Conservation (phyloP, 2,329 filamentous ascomycete genomes). For the Dactylonectria macrodidyma region DNA sequence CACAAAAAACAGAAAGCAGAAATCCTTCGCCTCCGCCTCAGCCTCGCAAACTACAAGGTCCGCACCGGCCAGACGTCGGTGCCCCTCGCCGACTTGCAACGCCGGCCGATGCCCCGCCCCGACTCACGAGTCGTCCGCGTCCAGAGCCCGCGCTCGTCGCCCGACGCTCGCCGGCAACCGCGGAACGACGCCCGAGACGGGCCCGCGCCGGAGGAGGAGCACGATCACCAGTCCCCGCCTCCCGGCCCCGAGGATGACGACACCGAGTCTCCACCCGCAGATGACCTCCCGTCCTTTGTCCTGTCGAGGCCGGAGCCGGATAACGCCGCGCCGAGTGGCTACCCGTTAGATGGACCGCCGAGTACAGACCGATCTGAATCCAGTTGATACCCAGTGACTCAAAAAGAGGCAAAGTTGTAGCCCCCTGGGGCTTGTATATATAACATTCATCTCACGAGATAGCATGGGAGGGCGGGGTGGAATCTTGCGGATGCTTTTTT, state of each 20-base stretch:
- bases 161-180: constrained; percentile 20
- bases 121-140: constrained; percentile 42
- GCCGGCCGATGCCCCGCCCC: constrained; percentile 48
- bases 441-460: constrained; percentile 17
- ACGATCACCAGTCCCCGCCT: constrained; percentile 24
- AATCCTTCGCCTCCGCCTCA: constrained; percentile 77
- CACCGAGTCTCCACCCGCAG: constrained; percentile 1
- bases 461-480: constrained; percentile 22
- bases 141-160: constrained; percentile 40
- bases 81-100: constrained; percentile 73
- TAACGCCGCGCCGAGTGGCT: constrained; percentile 62
- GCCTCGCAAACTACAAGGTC: constrained; percentile 82
- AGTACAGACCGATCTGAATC: constrained; percentile 56
- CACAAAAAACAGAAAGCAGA: constrained; percentile 68
- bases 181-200: constrained; percentile 43
- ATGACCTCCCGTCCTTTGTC: constrained; percentile 4
- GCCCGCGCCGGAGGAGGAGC: constrained; percentile 32
- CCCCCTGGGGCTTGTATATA: constrained; percentile 19
- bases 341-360: constrained; percentile 67
- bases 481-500: constrained; percentile 13
- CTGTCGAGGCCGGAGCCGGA: background rate
- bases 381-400: constrained; percentile 8
- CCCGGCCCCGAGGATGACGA: constrained; percentile 22
- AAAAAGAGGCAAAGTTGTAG: background rate
- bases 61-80: constrained; percentile 79